phyloP scores from a whole-genome alignment of 129 eudicot genomes.

The Oenanthe sinensis region DNA sequence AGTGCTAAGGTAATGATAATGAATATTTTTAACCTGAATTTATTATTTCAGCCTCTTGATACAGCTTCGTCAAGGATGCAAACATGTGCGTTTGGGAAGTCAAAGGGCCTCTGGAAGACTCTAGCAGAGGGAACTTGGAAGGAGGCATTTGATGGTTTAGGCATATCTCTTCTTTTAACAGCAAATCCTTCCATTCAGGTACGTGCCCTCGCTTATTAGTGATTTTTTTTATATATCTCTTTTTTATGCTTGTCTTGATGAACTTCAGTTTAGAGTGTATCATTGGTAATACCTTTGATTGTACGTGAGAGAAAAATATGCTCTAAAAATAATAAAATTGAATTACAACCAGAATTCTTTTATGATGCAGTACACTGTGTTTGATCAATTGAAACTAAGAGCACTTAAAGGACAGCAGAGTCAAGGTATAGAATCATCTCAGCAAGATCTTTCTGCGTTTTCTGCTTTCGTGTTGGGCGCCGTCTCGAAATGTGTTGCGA shows the following conservation, averaged over 20 bases:
- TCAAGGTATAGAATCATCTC: constrained; percentile 23
- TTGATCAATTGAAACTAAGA: constrained; percentile 80
- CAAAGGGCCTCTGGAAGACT: constrained; percentile 83
- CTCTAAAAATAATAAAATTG: neutral
- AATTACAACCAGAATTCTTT: neutral
- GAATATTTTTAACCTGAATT: constrained; percentile 1
- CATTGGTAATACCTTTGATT: neutral
- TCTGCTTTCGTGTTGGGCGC: constrained; percentile 89
- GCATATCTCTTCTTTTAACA: constrained; percentile 91
- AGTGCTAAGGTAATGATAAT: neutral
- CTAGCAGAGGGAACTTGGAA: constrained; percentile 73
- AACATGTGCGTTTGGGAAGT: constrained; percentile 94
- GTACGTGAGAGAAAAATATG: constrained; percentile 12
- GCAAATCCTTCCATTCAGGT: constrained; percentile 97
- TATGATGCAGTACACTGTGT: constrained; percentile 70
- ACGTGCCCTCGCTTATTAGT: constrained; percentile 3
- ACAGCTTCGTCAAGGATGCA: constrained; percentile 99
- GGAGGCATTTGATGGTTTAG: constrained; percentile 91
- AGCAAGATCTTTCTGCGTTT: constrained; percentile 72
- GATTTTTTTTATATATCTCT: neutral
- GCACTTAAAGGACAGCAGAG: constrained; percentile 38
- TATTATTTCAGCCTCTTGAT: constrained; percentile 68
- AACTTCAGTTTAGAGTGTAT: neutral
- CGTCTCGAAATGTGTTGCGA: constrained; percentile 79
- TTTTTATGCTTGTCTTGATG: neutral